Base-by-base conservation (phyloP, 2,329 filamentous ascomycete species). In the Botrytis deweyae region DNA sequence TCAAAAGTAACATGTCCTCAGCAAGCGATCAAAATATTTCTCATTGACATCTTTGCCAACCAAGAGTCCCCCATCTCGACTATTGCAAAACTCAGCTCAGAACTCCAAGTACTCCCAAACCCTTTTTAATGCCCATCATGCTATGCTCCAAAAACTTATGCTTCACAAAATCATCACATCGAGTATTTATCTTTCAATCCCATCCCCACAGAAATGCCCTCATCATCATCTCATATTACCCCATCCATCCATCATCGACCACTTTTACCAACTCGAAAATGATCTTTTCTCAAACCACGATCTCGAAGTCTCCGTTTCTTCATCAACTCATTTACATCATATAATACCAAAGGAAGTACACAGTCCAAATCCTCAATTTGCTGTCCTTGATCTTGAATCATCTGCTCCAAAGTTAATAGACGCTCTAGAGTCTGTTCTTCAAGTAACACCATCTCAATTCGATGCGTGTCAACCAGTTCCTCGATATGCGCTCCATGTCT, bases 271-370 rank as follows among this genome's bases (percentile, higher is more conserved):
- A 55, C 9, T 40, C 66, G 16, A 49, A 42, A 10, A 22, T 22
- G 4, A 20, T 55, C 66, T 16, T 9, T 68, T 22, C 3, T 58
- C 49, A 42, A 25, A 0, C 66, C 49, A 33, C 66, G 49, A 3
- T 68, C 49, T 42, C 49, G 49, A 33, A 42, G 16, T 20, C 25
- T 55, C 10, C 36, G 25, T n/a, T 68, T 29, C 25, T 58, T 68
- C 49, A 68, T 72, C 63, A 72, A 68, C 6, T 40, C 63, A 58
- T 72, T 58, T 4, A 72, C 22, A 68, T 72, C 63, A 29, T 55
- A 52, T 2, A 67, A 10, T 3, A 68, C 29, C 33, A 68, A 72
- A 12, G 70, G 70, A 29, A 72, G 18, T 10, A 68, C 38, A 22
- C 40, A 55, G 44, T 68, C 63, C 16, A 72, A 5, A 68, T 72